Base-by-base conservation (phyloP, 148 eudicot species). In the Fagopyrum esculentum region DNA sequence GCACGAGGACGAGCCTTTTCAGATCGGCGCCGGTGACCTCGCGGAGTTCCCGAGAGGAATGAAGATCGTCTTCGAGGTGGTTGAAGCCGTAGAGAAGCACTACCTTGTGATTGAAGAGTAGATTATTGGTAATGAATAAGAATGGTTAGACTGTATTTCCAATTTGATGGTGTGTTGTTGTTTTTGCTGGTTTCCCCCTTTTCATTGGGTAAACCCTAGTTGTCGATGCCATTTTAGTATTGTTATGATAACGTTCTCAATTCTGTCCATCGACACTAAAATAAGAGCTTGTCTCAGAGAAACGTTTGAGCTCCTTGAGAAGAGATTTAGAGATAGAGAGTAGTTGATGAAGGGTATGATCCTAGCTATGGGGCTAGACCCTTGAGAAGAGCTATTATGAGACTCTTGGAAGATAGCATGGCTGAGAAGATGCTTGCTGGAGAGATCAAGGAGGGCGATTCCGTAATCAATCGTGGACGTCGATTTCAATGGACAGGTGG, bases 351-450 rank as follows among this genome's bases (percentile, higher is more conserved):
- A 73, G 85, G 77, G 0, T 77, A 77, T 30, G 72, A 72, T 19
- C 77, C 80, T 3, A 71, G 73, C 26, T 83, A 85, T 79, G 86
- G 88, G 60, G 88, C 84, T 16, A 79, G 86, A 71, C 84, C 86
- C 3, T 43, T 85, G 48, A 83, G 80, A 75, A 79, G 86, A 74
- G 81, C 85, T 0, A 77, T 84, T 9, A 80, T 74, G 45, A 78
- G 81, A 69, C 74, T 82, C n/a, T 17, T 84, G 22, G 87, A 84
- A 76, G 87, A 84, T 60, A 78, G 75, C 22, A 47, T 84, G 74
- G 87, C 87, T 0, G 85, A 84, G 73, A 66, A 61, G 59, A 80
- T 84, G 46, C 78, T 84, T 11, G 64, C 73, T 3, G 76, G 87
- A n/a, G 82, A 78, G 10, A 74, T 84, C 15, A 51, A 75, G 43